A percentile compares a stretch with the other conserved stretches of the same genome.
phyloP scores from a whole-genome alignment of 805 yeast genomes.

The Ogataea pini region DNA sequence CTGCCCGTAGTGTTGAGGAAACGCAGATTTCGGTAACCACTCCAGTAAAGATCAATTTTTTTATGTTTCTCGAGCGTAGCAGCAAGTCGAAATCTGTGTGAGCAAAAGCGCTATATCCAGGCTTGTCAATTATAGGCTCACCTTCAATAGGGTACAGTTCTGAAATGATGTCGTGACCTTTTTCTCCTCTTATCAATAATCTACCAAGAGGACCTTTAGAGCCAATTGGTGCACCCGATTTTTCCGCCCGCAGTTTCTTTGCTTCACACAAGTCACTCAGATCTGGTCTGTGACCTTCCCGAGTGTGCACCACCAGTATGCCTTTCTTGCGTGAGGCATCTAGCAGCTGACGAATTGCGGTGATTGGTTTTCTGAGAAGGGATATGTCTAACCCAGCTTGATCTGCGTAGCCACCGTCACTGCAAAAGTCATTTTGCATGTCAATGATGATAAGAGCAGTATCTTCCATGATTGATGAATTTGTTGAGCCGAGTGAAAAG shows the following conservation, averaged over 20 bases:
- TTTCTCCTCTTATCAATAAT: neutral
- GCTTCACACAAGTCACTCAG: neutral
- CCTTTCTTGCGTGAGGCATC: neutral
- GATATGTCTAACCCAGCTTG: neutral
- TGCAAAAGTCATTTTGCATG: conserved; percentile 1
- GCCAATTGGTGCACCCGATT: neutral
- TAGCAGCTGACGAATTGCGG: neutral
- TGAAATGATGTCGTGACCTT: conserved; percentile 1
- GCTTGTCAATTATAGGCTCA: conserved; percentile 1
- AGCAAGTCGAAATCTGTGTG: neutral
- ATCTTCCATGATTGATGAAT: neutral
- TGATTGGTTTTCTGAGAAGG: neutral
- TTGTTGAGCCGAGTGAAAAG: too few relatives aligned
- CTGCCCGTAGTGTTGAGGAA: neutral
- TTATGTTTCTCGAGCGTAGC: neutral
- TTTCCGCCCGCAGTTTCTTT: neutral
- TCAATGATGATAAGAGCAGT: neutral
- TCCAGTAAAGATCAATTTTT: neutral
- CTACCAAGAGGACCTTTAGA: neutral
- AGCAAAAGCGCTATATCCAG: conserved; percentile 1
- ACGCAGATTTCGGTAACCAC: neutral
- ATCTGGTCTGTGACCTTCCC: neutral
- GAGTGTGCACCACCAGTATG: neutral
- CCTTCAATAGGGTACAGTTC: neutral
- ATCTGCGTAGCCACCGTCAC: neutral